Evolutionary conservation across 371 early-diverging fungal genomes (phyloP).

Genomic region (Mucor racemosus): DNA sequence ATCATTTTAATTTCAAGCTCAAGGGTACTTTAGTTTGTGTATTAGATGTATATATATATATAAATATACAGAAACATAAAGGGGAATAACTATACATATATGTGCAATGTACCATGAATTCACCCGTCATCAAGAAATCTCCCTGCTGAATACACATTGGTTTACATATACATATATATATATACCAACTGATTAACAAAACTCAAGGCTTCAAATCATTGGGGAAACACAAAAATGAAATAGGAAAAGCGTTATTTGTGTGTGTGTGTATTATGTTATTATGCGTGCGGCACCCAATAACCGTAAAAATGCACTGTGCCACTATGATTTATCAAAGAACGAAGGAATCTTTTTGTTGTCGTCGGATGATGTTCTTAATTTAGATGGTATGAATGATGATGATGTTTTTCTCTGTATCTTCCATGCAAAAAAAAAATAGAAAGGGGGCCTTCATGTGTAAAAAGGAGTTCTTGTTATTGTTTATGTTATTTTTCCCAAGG

Average conservation of each 20-base stretch:
- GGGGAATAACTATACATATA: background rate
- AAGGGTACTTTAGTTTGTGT: background rate
- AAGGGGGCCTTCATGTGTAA: background rate
- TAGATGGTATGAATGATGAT: background rate
- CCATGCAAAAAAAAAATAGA: background rate
- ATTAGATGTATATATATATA: too few relatives aligned
- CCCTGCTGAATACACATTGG: too few relatives aligned
- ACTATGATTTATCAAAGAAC: background rate
- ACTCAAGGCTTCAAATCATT: background rate
- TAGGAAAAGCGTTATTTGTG: background rate
- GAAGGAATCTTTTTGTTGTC: slow-evolving; percentile 1
- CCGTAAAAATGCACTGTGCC: background rate
- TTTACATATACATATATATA: too few relatives aligned
- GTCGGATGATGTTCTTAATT: slow-evolving; percentile 8
- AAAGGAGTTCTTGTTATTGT: background rate
- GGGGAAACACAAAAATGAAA: slow-evolving; percentile 2
- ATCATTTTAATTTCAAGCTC: background rate
- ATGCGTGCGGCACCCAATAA: slow-evolving; percentile 6
- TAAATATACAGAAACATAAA: too few relatives aligned
- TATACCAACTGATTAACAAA: background rate
- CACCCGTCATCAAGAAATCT: background rate
- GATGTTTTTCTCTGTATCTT: background rate
- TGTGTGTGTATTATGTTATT: background rate
- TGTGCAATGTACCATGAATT: background rate
- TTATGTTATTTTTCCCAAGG: background rate